Base-by-base conservation (phyloP, 129 eudicot genomes). In the Artemisia annua region DNA sequence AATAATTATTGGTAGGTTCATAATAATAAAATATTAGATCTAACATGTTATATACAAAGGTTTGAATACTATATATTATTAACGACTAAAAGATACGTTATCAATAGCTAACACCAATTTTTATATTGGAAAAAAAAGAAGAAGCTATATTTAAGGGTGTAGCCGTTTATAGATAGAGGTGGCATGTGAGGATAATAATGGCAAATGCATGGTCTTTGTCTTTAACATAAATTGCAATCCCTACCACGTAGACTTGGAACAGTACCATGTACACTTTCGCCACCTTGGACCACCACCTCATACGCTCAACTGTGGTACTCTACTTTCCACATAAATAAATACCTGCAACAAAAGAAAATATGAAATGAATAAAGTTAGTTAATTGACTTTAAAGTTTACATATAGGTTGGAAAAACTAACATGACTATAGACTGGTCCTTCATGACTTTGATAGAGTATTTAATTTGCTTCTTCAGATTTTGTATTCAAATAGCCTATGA, bases 231-330 rank as follows among this genome's bases (percentile, higher is more conserved):
- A 16, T 63, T 16, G 60, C 57, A 1, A 77, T 59, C 75, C 80
- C 81, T 69, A 77, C 75, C 75, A 68, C 75, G 75, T 77, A 77
- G 75, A 50, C 46, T 77, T 60, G 57, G 44, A 60, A 35, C 68
- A n/a, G n/a, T n/a, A 49, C 19, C 49, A 15, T 59, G 48, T 59
- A 46, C 11, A 11, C 48, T 48, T 50, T 77, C n/a, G 70, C 75
- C 75, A 77, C 63, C 81, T 54, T 68, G 80, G 80, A 68, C 80
- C 80, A 76, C 80, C 69, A 76, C n/a, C 80, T 56, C 74, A 75
- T 68, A 4, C 8, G 22, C 5, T 46, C 49, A 10, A 7, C 2
- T 67, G 2, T 12, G 0, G 68, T 49, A 57, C 51, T 18, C 15
- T 66, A 56, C 52, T 0, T 52, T 48, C 65, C 56, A 53, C 17